Evolutionary conservation across 2,329 filamentous ascomycete species (phyloP).

Genomic region (Lasiodiplodia sp.): DNA sequence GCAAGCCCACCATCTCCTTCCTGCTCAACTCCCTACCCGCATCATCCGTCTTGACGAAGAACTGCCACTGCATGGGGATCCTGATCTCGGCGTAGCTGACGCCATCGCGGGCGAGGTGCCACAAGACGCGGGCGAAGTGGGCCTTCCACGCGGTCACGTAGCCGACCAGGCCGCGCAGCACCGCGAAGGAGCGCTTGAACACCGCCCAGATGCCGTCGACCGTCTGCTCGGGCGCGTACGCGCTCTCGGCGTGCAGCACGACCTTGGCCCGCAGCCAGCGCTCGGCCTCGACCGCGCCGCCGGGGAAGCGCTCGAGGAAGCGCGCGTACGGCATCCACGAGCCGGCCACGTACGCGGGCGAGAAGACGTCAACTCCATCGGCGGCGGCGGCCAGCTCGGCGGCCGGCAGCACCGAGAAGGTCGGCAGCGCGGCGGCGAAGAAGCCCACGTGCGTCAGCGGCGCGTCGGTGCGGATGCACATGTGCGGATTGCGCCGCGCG

Average conservation of each 20-base stretch:
- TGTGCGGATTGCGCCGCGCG: background rate
- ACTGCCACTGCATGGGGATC: conserved; percentile 70
- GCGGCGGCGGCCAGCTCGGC: background rate
- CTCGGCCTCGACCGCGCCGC: conserved; percentile 37
- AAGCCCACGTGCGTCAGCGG: background rate
- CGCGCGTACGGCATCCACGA: conserved; percentile 17
- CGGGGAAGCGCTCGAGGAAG: conserved; percentile 2
- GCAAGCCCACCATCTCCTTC: conserved; percentile 66
- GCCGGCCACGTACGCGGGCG: background rate
- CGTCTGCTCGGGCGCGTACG: conserved; percentile 53
- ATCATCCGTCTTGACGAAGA: conserved; percentile 67
- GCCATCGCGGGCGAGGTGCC: conserved; percentile 68
- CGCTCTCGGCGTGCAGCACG: conserved; percentile 66
- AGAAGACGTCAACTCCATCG: background rate
- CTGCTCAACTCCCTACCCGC: conserved; percentile 63
- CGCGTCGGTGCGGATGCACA: conserved; percentile 3
- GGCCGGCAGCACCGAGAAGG: conserved; percentile 1
- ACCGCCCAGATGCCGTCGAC: conserved; percentile 58
- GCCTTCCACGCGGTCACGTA: conserved; percentile 68
- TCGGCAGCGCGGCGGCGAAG: conserved; percentile 8
- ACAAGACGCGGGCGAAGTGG: conserved; percentile 67
- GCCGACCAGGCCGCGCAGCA: conserved; percentile 75
- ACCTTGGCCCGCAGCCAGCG: conserved; percentile 69
- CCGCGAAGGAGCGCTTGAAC: conserved; percentile 71
- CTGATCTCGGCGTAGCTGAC: conserved; percentile 76